phyloP scores from a whole-genome alignment of 2,329 filamentous ascomycete species.

The Fusarium luffae region DNA sequence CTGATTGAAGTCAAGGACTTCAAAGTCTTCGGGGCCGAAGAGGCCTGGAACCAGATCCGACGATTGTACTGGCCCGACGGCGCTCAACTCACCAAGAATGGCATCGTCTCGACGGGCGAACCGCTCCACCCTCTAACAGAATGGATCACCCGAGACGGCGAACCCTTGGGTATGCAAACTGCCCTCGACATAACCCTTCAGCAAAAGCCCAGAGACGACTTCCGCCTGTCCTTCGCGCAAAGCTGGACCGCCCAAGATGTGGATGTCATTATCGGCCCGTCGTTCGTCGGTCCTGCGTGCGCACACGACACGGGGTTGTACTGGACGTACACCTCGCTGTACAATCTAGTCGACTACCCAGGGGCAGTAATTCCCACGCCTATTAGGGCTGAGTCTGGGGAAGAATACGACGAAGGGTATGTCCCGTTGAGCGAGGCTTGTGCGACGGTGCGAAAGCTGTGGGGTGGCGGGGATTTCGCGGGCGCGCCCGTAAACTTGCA shows the following conservation, averaged over 20 bases:
- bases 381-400: slow-evolving; percentile 46
- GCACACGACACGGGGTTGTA: slow-evolving; percentile 51
- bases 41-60: slow-evolving; percentile 49
- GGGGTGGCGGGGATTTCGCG: slow-evolving; percentile 49
- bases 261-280: slow-evolving; percentile 52
- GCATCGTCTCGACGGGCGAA: slow-evolving; percentile 54
- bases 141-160: slow-evolving; percentile 51
- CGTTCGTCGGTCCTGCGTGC: slow-evolving; percentile 52
- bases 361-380: slow-evolving; percentile 44
- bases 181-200: slow-evolving; percentile 27
- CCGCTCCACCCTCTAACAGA: slow-evolving; percentile 58
- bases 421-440: slow-evolving; percentile 48
- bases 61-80: slow-evolving; percentile 61
- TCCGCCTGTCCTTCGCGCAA: slow-evolving; percentile 48
- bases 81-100: slow-evolving; percentile 45
- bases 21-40: slow-evolving; percentile 44
- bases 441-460: slow-evolving; percentile 47
- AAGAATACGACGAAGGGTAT: slow-evolving; percentile 39
- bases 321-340: slow-evolving; percentile 54
- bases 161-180: slow-evolving; percentile 33
- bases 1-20: slow-evolving; percentile 52
- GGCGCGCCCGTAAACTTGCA: slow-evolving; percentile 51
- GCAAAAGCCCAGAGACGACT: slow-evolving; percentile 45
- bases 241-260: slow-evolving; percentile 52
- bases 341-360: slow-evolving; percentile 53